phyloP scores from a whole-genome alignment of 2,329 filamentous ascomycete species.

The Paecilomyces sp. region DNA sequence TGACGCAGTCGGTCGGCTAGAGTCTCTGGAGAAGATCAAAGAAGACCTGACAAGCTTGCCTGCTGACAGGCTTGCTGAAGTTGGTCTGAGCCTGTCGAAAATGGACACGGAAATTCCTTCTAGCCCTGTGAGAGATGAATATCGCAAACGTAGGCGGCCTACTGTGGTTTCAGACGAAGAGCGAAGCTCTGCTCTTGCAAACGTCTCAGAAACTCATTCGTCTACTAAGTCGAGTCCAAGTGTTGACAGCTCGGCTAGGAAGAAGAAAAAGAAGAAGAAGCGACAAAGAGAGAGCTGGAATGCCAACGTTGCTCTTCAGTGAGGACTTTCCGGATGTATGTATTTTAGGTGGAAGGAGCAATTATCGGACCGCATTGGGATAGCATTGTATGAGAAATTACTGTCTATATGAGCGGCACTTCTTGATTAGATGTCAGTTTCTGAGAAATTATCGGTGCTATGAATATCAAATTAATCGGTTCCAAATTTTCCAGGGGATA shows the following conservation, averaged over 20 bases:
- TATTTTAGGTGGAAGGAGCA: not conserved
- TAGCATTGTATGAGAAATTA: not conserved
- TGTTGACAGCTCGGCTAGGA: conserved; percentile 4
- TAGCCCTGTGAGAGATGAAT: not conserved
- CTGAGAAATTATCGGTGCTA: too few species aligned
- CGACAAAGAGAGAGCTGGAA: conserved; percentile 1
- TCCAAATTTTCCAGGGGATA: not conserved
- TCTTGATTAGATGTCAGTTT: too few species aligned
- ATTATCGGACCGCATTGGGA: not conserved
- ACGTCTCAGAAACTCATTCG: not conserved
- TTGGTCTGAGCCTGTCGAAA: not conserved
- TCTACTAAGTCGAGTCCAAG: not conserved
- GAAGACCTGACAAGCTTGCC: conserved; percentile 1
- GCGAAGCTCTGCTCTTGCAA: not conserved
- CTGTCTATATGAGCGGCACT: not conserved
- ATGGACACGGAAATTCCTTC: not conserved
- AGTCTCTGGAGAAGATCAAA: conserved; percentile 1
- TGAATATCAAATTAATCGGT: not conserved
- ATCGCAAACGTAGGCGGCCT: not conserved
- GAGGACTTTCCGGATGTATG: not conserved
- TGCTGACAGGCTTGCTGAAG: not conserved
- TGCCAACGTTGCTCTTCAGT: conserved; percentile 5
- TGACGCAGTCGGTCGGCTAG: not conserved
- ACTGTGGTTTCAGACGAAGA: not conserved
- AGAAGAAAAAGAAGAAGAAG: conserved; percentile 13